A percentile compares a stretch with the other conserved stretches of the same genome.
phyloP scores from a whole-genome alignment of 2,329 filamentous ascomycete genomes.

The Ophiostoma sp. region DNA sequence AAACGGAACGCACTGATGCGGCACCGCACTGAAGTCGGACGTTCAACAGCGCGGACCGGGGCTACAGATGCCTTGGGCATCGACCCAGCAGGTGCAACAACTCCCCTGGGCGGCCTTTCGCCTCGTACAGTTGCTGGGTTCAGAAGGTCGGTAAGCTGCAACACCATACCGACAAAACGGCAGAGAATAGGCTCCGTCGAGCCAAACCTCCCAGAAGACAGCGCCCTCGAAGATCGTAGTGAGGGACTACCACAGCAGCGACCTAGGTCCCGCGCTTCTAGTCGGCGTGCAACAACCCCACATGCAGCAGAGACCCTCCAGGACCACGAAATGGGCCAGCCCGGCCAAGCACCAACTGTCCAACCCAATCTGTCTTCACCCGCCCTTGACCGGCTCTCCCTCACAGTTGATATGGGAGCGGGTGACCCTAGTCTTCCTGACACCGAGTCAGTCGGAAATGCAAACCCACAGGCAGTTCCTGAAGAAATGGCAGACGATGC shows the following conservation, averaged over 20 bases:
- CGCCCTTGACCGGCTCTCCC: not conserved
- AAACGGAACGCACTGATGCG: constrained; percentile 35
- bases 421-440: not conserved
- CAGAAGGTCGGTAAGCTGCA: constrained; percentile 61
- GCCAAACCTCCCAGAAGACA: not conserved
- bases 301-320: not conserved
- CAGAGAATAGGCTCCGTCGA: constrained; percentile 2
- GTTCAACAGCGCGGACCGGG: not conserved
- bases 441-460: not conserved
- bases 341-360: not conserved
- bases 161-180: constrained; percentile 57
- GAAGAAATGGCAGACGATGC: constrained; percentile 20
- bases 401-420: not conserved
- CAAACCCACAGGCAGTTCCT: not conserved
- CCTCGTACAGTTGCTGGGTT: constrained; percentile 33
- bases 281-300: not conserved
- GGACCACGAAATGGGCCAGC: not conserved
- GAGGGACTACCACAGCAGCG: not conserved
- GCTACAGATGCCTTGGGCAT: not conserved
- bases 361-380: not conserved
- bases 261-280: not conserved
- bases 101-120: constrained; percentile 32
- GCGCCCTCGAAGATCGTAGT: too few species aligned
- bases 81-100: not conserved
- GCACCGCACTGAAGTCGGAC: constrained; percentile 18